phyloP scores from a whole-genome alignment of 2,329 filamentous ascomycete species.

The Aureobasidium sp. region DNA sequence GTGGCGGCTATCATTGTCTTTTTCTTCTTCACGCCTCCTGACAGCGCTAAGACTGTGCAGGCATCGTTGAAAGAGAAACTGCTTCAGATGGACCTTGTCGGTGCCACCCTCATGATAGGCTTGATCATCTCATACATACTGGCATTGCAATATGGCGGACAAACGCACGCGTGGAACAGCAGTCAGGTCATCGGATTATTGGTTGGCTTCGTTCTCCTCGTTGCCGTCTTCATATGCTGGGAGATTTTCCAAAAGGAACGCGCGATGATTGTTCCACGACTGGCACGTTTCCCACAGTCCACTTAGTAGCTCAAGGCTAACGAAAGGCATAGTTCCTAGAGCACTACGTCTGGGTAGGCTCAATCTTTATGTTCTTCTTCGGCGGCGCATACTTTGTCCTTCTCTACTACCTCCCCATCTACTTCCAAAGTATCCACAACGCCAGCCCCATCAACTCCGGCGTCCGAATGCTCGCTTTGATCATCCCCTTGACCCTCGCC shows the following conservation, averaged over 20 bases:
- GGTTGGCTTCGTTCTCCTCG: constrained; percentile 32
- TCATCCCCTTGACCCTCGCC: not conserved
- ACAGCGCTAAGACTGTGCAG: constrained; percentile 26
- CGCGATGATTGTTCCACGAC: constrained; percentile 7
- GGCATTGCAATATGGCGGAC: constrained; percentile 39
- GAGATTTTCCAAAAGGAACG: not conserved
- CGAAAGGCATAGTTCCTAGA: not conserved
- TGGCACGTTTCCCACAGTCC: not conserved
- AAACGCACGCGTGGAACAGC: constrained; percentile 29
- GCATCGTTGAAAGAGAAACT: constrained; percentile 22
- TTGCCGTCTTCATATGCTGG: not conserved
- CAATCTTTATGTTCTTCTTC: constrained; percentile 30
- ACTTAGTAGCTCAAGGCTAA: too few relatives aligned
- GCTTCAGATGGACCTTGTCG: not conserved
- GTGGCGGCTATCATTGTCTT: constrained; percentile 18
- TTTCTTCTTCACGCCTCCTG: constrained; percentile 27
- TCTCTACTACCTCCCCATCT: constrained; percentile 38
- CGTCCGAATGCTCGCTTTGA: not conserved
- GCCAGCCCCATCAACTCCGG: constrained; percentile 25
- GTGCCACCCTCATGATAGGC: not conserved
- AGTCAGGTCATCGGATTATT: constrained; percentile 37
- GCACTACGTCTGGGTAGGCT: not conserved
- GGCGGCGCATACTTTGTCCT: constrained; percentile 38
- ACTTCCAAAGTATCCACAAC: constrained; percentile 44
- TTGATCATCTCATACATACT: constrained; percentile 32